Base-by-base conservation (phyloP, 768 basidiomycete genomes). In the Gyrodon lividus region DNA sequence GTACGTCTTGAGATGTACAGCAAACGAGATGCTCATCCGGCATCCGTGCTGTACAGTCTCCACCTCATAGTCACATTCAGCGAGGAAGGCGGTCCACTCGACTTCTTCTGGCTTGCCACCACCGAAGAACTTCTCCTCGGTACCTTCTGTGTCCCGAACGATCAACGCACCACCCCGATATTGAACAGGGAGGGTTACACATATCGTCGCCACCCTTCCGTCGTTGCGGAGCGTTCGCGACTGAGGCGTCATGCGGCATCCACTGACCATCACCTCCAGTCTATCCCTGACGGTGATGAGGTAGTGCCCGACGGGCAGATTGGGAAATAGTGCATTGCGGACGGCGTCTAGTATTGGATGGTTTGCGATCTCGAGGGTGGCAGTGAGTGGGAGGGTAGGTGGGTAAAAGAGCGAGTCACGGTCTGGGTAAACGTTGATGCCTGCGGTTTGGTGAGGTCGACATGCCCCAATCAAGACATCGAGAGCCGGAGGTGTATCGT, bases 311-410 rank as follows among this genome's bases (percentile, higher is more conserved):
- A 71, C 62, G 4, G 87, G 82, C 4, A 90, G 73, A 23, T 77
- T 74, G 0, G 88, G 87, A 68, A 91, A 90, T n/a, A 92, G 73
- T 0, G 83, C 74, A 50, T 73, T 82, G 42, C 83, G 82, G 19
- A 91, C 74, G 0, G 89, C 83, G 56, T 89, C 89, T 54, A 92
- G 79, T 63, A 92, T 84, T 3, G 89, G 89, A 62, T 89, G 87
- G 65, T 86, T 89, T 17, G 88, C 78, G 55, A 92, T 77, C 59
- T 92, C 89, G 58, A 92, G 79, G 0, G 89, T 86, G 22, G 85
- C 74, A 0, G 86, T 89, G 51, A 90, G 70, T 16, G 88, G 86
- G 42, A 89, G 81, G 47, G 77, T 84, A 7, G 82, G 73, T 7
- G 89, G 89, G 67, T 83, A 92, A 68, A 82, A 84, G 19, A 88